phyloP scores from a whole-genome alignment of 2,329 filamentous ascomycete species.

The Shiraia sp. region DNA sequence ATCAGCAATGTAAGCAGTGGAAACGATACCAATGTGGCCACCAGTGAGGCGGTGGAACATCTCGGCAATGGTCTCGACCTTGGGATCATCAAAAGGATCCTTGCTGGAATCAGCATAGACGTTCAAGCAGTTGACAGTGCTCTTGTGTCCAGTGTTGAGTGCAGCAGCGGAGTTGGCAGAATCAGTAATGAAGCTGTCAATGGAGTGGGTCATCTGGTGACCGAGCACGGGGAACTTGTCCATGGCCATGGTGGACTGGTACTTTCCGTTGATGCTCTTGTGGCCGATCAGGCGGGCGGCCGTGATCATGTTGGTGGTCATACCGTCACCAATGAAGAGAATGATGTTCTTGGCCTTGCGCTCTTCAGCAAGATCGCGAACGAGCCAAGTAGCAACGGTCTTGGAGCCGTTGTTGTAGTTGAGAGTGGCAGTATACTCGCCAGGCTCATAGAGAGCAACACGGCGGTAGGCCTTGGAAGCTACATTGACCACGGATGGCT shows the following conservation, averaged over 20 bases:
- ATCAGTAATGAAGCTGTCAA: slow-evolving; percentile 85
- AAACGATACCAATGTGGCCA: slow-evolving; percentile 65
- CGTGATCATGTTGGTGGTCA: slow-evolving; percentile 76
- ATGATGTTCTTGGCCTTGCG: slow-evolving; percentile 84
- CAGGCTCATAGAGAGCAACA: slow-evolving; percentile 76
- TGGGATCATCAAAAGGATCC: slow-evolving; percentile 78
- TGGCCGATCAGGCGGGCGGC: slow-evolving; percentile 81
- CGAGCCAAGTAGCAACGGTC: slow-evolving; percentile 76
- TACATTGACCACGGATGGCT: slow-evolving; percentile 75
- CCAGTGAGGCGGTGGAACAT: slow-evolving; percentile 72
- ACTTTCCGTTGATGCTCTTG: slow-evolving; percentile 82
- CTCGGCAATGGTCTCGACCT: slow-evolving; percentile 82
- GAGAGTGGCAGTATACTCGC: slow-evolving; percentile 76
- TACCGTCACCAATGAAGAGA: slow-evolving; percentile 76
- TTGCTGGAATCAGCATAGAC: slow-evolving; percentile 79
- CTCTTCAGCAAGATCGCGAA: slow-evolving; percentile 69
- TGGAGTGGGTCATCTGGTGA: slow-evolving; percentile 86
- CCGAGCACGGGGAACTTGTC: slow-evolving; percentile 85
- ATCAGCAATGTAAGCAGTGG: slow-evolving; percentile 80
- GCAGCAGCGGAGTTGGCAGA: slow-evolving; percentile 84
- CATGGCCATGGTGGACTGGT: slow-evolving; percentile 73
- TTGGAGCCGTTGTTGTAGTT: slow-evolving; percentile 73
- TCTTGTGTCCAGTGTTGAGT: slow-evolving; percentile 82
- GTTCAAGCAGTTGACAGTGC: slow-evolving; percentile 78
- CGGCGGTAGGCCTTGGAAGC: slow-evolving; percentile 77